Base-by-base conservation (phyloP, 169 alveolate species). In the Eimeria necatrix region DNA sequence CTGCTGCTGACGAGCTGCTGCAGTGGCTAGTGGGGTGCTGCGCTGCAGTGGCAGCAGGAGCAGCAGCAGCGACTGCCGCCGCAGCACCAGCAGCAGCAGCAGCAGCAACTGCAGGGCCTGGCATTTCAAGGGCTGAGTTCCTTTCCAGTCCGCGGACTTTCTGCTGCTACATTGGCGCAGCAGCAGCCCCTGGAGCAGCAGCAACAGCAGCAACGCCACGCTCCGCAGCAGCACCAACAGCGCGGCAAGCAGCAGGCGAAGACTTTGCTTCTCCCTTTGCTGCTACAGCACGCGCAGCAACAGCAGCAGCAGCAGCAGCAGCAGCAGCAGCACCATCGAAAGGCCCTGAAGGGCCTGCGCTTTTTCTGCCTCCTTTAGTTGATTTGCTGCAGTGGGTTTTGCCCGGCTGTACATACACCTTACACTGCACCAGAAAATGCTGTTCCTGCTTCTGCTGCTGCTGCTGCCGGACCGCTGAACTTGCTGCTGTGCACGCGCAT, bases 31-130 rank as follows among this genome's bases (percentile, higher is more conserved):
- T 80, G 52, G 26, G 71, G 22, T 51, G 89, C 12, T 80, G 89
- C 53, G 71, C 12, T 18, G 71, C 70, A 10, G 70, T 22, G 4
- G 89, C 89, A 5, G 41, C 61, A 48, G 70, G 70, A 76, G 41
- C 59, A 18, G 49, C 87, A 76, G 87, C 87, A 76, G 61, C 68
- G 51, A 60, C 87, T 41, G 64, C 68, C 10, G 87, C 14, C 22
- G 22, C 89, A 80, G 89, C 68, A 52, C 46, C 87, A 76, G 87
- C 87, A 76, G 49, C 59, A 20, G 87, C 87, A 74, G 85, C 85
- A 74, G 68, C 26, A 48, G 68, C 64, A 48, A 14, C 49, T 6
- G 89, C 22, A 4, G 89, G 5, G 22, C 22, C 46, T 80, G 89
- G 70, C 20, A 48, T 41, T 48, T 80, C 24, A 48, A 24, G 26